These are phyloP conservation scores for Trichosporon ovoides DNA, from an alignment of 1,284 basidiomycete genomes.

Conservation along the genomic window DNA sequence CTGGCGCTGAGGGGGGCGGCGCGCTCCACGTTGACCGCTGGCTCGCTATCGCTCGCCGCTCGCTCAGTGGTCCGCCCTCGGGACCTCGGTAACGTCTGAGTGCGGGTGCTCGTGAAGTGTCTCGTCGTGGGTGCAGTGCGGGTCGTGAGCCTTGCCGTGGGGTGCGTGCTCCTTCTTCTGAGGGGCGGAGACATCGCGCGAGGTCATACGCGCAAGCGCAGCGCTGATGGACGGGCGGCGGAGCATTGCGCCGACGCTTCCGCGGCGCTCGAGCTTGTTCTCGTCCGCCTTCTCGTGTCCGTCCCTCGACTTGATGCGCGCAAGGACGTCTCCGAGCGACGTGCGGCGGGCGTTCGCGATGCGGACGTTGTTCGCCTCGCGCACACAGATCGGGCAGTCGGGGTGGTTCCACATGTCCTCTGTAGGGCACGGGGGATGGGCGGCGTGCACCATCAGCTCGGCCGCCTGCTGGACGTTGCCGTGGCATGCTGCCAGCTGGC, in stretches of 20 bases:
- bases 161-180: too few relatives aligned
- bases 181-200: slow-evolving; percentile 14
- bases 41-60: too few relatives aligned
- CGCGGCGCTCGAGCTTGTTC: slow-evolving; percentile 9
- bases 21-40: too few relatives aligned
- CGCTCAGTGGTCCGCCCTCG: too few relatives aligned
- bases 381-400: slow-evolving; percentile 21
- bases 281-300: not conserved
- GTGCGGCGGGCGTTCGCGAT: slow-evolving; percentile 13
- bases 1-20: too few relatives aligned
- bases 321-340: slow-evolving; percentile 9
- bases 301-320: slow-evolving; percentile 11
- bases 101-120: too few relatives aligned
- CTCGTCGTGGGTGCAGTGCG: too few relatives aligned
- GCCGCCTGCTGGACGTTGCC: slow-evolving; percentile 12
- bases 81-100: too few relatives aligned
- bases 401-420: slow-evolving; percentile 45
- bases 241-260: slow-evolving; percentile 17
- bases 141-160: not conserved
- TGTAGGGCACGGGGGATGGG: slow-evolving; percentile 25
- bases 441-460: slow-evolving; percentile 19
- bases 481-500: slow-evolving; percentile 10
- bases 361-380: slow-evolving; percentile 15
- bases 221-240: slow-evolving; percentile 14
- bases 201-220: slow-evolving; percentile 13